Base-by-base conservation (phyloP, 2,329 filamentous ascomycete species). In the Colletotrichum coccodes region DNA sequence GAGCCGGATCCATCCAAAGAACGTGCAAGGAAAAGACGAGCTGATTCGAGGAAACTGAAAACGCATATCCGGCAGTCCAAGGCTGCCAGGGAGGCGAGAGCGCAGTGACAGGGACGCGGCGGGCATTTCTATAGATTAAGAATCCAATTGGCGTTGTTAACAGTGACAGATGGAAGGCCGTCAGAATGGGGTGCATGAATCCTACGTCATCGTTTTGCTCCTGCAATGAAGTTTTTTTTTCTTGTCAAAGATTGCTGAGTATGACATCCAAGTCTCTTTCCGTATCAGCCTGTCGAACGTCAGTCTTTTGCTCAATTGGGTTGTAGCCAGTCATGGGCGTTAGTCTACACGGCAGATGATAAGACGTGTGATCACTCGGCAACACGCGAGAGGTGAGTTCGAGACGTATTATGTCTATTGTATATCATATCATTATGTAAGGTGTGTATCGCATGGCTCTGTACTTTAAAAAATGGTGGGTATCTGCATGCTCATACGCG, bases 21-120 rank as follows among this genome's bases (percentile, higher is more conserved):
- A 50, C 74, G 75, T 21, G 75, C 73, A 6, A 75, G 72, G 49
- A 73, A 72, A 60, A 76, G 77, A 66, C 73, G 73, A 54, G 72
- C 73, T 7, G 79, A 80, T 53, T 77, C 80, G 70, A 78, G 74
- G 56, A 77, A 76, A 64, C 65, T 80, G 11, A 82, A 81, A 73
- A 75, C 77, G 59, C 76, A 79, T 61, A 75, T 78, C 18, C 75
- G 79, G n/a, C 75, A 75, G 34, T 81, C 79, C 46, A 66, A 30
- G 49, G 40, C 62, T 38, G 66, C 49, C 4, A 53, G 46, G 16
- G 52, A 57, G 23, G 49, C 50, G 12, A 68, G 63, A 58, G 34
- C 63, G 6, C 49, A 52, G 21, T 49, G 50, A 42, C 21, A 18
- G n/a, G 42, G 3, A 32, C 1, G 14, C 8, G 14, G 6, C 38